Conservation (phyloP, 164 flowering plant genomes). For the Hamamelis virginiana region DNA sequence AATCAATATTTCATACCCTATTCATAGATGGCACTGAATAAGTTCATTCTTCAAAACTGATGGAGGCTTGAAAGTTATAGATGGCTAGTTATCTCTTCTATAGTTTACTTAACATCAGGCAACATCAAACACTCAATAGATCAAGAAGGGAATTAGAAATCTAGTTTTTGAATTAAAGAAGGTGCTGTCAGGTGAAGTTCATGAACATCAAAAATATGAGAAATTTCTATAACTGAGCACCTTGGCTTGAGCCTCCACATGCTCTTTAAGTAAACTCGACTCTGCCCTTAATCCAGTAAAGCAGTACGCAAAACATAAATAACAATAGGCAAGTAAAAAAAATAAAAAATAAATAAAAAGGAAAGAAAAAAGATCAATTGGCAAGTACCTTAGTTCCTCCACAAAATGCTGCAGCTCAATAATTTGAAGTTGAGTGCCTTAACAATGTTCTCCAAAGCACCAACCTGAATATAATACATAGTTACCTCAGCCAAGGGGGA, state of each 20-base stretch:
- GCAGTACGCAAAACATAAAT: slow-evolving; percentile 14
- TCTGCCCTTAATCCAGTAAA: slow-evolving; percentile 77
- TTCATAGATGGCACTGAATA: background rate
- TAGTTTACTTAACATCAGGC: background rate
- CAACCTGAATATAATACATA: slow-evolving; percentile 50
- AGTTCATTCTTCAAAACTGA: background rate
- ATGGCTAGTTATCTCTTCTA: background rate
- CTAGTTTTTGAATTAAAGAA: background rate
- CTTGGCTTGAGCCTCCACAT: slow-evolving; percentile 68
- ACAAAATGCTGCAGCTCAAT: slow-evolving; percentile 76
- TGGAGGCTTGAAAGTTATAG: background rate
- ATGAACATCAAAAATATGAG: too few relatives aligned
- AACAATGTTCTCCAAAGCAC: slow-evolving; percentile 85
- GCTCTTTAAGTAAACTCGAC: slow-evolving; percentile 63
- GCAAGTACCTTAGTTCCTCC: slow-evolving; percentile 74
- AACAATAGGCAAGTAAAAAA: too few relatives aligned
- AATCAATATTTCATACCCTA: background rate
- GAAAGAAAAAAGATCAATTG: too few relatives aligned
- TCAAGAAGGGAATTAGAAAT: background rate
- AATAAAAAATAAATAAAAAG: too few relatives aligned
- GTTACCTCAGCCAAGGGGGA: background rate
- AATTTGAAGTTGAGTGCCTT: slow-evolving; percentile 86
- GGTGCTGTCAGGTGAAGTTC: too few relatives aligned
- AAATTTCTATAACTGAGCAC: slow-evolving; percentile 64
- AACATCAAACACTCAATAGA: background rate